These are phyloP conservation scores for Aureobasidium mangrovei DNA, from an alignment of 2,329 filamentous ascomycete species.

Conservation along the genomic window DNA sequence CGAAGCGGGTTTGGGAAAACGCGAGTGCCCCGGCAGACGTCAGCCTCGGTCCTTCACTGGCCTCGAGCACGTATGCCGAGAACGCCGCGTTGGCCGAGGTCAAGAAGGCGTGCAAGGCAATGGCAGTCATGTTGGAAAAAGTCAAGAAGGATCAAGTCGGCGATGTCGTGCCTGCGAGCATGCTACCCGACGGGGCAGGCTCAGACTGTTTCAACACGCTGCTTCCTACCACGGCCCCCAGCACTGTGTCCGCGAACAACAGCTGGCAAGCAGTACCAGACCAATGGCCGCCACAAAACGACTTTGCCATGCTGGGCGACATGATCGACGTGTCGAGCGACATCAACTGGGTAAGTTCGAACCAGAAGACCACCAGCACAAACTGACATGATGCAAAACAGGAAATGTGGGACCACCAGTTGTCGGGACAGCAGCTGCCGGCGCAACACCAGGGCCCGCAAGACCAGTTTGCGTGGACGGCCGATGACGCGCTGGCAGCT, in stretches of 20 bases:
- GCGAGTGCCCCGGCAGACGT: slow-evolving; percentile 13
- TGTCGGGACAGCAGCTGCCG: background rate
- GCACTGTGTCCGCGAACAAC: background rate
- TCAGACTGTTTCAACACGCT: background rate
- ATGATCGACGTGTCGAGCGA: slow-evolving; percentile 24
- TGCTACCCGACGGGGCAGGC: background rate
- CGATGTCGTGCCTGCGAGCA: background rate
- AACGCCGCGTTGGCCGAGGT: slow-evolving; percentile 24
- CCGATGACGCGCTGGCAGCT: slow-evolving; percentile 1
- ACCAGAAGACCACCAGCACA: background rate
- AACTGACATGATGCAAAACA: background rate
- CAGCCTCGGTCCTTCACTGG: background rate
- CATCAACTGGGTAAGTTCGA: slow-evolving; percentile 24
- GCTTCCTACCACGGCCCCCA: background rate
- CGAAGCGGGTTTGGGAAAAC: slow-evolving; percentile 25
- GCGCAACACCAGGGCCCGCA: background rate
- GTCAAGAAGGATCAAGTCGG: slow-evolving; percentile 18
- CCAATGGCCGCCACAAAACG: slow-evolving; percentile 10
- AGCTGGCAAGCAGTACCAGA: background rate
- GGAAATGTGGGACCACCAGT: slow-evolving; percentile 8
- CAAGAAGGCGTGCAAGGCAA: slow-evolving; percentile 24
- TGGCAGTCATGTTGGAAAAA: slow-evolving; percentile 26
- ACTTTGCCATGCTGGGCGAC: slow-evolving; percentile 23
- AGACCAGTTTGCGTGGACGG: slow-evolving; percentile 4
- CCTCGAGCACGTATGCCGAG: background rate